Percentiles rank a stretch among this genome's conserved stretches.
These are phyloP conservation scores for Pestalotiopsis sp. DNA, from an alignment of 2,329 filamentous ascomycete species.

Conservation along the genomic window DNA sequence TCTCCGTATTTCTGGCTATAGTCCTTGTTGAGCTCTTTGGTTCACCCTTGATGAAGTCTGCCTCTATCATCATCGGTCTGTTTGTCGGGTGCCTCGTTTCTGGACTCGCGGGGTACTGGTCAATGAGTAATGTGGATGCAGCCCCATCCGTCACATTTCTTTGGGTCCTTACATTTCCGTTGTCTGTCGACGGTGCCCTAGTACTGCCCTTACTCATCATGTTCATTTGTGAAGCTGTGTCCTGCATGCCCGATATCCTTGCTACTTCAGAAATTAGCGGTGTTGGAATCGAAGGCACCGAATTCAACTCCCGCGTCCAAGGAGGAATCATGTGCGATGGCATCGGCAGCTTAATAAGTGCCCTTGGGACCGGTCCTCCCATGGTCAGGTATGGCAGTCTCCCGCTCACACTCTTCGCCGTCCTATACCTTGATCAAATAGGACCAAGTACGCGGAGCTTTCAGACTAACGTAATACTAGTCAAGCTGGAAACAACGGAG, in stretches of 20 bases:
- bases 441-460: background rate
- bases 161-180: constrained; percentile 71
- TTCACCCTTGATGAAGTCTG: constrained; percentile 71
- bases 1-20: constrained; percentile 69
- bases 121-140: constrained; percentile 57
- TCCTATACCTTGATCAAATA: background rate
- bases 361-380: constrained; percentile 68
- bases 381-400: constrained; percentile 49
- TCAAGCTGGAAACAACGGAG: constrained; percentile 72
- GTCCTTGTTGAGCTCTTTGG: constrained; percentile 72
- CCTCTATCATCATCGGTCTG: constrained; percentile 66
- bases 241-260: constrained; percentile 61
- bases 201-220: constrained; percentile 68
- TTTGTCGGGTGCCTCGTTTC: constrained; percentile 70
- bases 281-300: constrained; percentile 61
- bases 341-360: constrained; percentile 64
- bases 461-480: constrained; percentile 32
- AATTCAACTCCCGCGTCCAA: constrained; percentile 71
- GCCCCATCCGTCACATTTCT: constrained; percentile 69
- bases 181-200: constrained; percentile 67
- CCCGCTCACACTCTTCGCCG: background rate
- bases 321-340: constrained; percentile 70
- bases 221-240: constrained; percentile 69
- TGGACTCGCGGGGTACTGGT: constrained; percentile 68
- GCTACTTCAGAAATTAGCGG: constrained; percentile 51